Conservation (phyloP, 2,329 filamentous ascomycete genomes). For the Cephalotrichum gorgonifer region DNA sequence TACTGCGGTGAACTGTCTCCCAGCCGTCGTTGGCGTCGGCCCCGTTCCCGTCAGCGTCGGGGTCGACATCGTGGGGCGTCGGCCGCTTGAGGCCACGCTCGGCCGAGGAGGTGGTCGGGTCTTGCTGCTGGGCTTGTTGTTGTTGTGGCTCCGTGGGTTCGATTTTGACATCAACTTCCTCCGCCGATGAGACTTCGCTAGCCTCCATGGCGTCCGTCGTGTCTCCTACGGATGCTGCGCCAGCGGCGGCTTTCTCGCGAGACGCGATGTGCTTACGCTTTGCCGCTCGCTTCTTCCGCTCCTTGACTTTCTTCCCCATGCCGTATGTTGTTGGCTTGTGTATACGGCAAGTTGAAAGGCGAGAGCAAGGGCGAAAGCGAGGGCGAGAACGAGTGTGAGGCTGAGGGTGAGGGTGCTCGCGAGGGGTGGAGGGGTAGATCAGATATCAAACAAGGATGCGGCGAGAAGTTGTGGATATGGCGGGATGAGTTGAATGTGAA, state of each 20-base stretch:
- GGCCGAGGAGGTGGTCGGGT: neutral
- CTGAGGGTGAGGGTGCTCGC: neutral
- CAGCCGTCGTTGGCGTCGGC: constrained; percentile 25
- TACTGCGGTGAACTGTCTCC: constrained; percentile 44
- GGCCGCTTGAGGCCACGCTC: constrained; percentile 34
- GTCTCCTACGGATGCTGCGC: constrained; percentile 1
- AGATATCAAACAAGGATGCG: too few species aligned
- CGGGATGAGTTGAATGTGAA: too few species aligned
- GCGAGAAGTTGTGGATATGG: too few species aligned
- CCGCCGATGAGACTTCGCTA: neutral
- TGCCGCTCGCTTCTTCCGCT: constrained; percentile 10
- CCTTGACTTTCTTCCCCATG: constrained; percentile 16
- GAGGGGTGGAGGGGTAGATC: too few species aligned
- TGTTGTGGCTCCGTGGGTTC: neutral
- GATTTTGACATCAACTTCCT: neutral
- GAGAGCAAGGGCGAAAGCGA: too few species aligned
- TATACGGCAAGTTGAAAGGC: too few species aligned
- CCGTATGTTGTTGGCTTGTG: too few species aligned
- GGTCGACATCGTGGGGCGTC: constrained; percentile 31
- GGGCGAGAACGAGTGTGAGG: too few species aligned
- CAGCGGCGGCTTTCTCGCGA: constrained; percentile 6
- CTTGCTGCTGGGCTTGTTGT: too few species aligned
- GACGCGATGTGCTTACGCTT: constrained; percentile 8
- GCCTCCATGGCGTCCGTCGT: neutral
- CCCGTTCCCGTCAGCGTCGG: constrained; percentile 21